Conservation (phyloP, 331 rosid genomes). For the Pyrus hybrid region DNA sequence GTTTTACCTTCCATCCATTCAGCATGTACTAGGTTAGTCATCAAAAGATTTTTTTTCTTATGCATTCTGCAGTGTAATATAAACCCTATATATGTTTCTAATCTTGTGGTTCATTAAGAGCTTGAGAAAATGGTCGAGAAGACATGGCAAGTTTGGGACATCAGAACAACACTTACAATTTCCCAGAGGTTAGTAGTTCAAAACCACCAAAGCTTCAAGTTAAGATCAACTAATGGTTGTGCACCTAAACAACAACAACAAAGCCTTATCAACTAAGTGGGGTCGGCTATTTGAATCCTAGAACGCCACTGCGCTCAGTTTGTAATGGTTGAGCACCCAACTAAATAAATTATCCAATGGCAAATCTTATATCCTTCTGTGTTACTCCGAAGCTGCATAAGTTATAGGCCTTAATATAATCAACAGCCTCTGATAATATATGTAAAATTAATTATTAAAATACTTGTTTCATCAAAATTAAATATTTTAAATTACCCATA, state of each 20-base stretch:
- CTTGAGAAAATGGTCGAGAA: not conserved
- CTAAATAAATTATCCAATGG: not conserved
- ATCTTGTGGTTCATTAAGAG: not conserved
- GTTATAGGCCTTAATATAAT: not conserved
- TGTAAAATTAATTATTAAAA: not conserved
- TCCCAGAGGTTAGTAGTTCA: not conserved
- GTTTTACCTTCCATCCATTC: not conserved
- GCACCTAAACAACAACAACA: too few species aligned
- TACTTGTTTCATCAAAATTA: not conserved
- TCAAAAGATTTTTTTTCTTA: not conserved
- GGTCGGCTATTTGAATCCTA: too few species aligned
- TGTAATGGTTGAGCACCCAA: not conserved
- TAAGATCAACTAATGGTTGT: not conserved
- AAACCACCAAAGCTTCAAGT: not conserved
- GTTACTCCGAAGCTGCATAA: not conserved
- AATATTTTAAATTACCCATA: constrained; percentile 10
- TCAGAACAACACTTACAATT: not conserved
- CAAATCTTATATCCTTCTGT: not conserved
- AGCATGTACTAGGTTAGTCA: not conserved
- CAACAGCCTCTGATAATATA: not conserved
- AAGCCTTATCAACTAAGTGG: too few species aligned
- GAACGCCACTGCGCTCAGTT: too few species aligned
- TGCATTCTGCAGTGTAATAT: too few species aligned
- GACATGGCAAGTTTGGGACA: not conserved
- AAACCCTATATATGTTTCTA: not conserved